Percentiles rank a stretch among this genome's conserved stretches.
These are phyloP conservation scores for Prosopis cineraria DNA, from an alignment of 306 rosid genomes.

Conservation along the genomic window DNA sequence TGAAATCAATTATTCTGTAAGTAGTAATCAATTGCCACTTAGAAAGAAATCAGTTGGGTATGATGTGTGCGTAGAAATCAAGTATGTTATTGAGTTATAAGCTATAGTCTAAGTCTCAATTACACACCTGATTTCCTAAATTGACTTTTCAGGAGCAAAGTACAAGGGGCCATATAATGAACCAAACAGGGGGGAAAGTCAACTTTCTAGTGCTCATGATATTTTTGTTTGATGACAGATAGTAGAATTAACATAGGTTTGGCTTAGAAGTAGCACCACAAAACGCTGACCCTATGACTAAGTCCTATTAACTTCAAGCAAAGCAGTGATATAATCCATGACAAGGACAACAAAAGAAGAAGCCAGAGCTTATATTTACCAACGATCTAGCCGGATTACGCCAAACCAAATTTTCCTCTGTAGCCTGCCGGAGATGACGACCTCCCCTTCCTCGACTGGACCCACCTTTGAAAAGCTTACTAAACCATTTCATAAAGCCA, in stretches of 20 bases:
- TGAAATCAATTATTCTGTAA: slow-evolving; percentile 7
- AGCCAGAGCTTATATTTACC: slow-evolving; percentile 47
- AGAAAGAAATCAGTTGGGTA: not conserved
- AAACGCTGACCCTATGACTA: not conserved
- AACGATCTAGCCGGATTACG: slow-evolving; percentile 63
- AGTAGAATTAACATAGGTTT: slow-evolving; percentile 4
- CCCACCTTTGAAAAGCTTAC: slow-evolving; percentile 78
- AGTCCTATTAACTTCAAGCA: slow-evolving; percentile 9
- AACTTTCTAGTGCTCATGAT: slow-evolving; percentile 10
- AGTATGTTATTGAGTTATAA: not conserved
- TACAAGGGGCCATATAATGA: not conserved
- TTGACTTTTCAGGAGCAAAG: not conserved
- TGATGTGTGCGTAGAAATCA: not conserved
- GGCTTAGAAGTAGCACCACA: slow-evolving; percentile 1
- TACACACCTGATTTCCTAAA: not conserved
- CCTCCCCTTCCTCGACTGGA: slow-evolving; percentile 52
- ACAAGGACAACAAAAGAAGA: slow-evolving; percentile 24
- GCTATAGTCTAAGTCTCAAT: not conserved
- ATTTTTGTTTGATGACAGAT: slow-evolving; percentile 7
- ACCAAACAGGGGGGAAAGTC: slow-evolving; percentile 20
- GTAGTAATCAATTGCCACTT: not conserved
- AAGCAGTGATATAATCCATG: slow-evolving; percentile 17
- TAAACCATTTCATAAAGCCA: slow-evolving; percentile 92
- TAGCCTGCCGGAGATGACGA: slow-evolving; percentile 57
- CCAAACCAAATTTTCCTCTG: slow-evolving; percentile 77